Evolutionary conservation across 441 rosid genomes (phyloP).

Genomic region (Pelargonium fulgidum): DNA sequence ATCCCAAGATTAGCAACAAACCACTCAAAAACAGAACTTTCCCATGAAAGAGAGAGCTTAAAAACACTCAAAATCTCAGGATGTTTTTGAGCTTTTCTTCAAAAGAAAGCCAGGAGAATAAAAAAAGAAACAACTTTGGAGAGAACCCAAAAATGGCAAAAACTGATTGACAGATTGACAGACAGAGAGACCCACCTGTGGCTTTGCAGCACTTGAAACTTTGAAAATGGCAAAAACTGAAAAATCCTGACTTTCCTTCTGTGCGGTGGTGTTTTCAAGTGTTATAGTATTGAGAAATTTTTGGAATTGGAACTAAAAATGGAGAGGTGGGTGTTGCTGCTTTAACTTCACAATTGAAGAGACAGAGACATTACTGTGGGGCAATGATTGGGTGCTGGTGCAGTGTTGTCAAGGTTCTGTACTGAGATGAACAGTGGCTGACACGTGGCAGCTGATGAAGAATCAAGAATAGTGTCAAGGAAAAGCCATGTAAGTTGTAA

Average conservation of each 20-base stretch:
- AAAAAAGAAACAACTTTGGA: neutral
- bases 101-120: neutral
- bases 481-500: too few species aligned
- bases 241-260: conserved; percentile 2
- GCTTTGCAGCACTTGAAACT: neutral
- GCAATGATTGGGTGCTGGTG: conserved; percentile 10
- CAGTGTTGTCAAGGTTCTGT: conserved; percentile 4
- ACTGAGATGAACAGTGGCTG: neutral
- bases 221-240: neutral
- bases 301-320: neutral
- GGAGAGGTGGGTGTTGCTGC: neutral
- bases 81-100: neutral
- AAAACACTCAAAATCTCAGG: conserved; percentile 3
- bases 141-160: conserved; percentile 7
- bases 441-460: conserved; percentile 8
- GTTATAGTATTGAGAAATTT: neutral
- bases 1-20: neutral
- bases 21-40: conserved; percentile 3
- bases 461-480: too few species aligned
- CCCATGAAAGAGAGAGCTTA: conserved; percentile 5
- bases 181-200: conserved; percentile 4
- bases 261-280: neutral
- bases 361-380: conserved; percentile 10
- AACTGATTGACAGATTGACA: neutral
- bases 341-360: neutral